Evolutionary conservation across 2,329 filamentous ascomycete genomes (phyloP).

Genomic region (Metarhizium humberi): DNA sequence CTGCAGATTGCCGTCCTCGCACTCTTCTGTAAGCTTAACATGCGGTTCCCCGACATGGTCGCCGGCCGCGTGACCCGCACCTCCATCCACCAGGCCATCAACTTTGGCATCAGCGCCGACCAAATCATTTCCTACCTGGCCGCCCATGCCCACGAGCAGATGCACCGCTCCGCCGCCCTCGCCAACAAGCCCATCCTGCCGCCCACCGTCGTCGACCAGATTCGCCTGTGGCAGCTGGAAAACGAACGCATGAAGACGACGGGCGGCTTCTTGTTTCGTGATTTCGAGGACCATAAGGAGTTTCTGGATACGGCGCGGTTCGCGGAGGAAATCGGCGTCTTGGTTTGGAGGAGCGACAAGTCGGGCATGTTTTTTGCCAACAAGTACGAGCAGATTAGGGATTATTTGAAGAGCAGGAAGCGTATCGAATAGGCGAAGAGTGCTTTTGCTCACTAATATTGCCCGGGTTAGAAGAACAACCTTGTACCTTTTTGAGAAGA

Average conservation of each 20-base stretch:
- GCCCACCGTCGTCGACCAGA: constrained; percentile 94
- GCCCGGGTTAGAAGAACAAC: background rate
- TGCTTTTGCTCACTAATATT: background rate
- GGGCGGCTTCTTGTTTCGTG: constrained; percentile 78
- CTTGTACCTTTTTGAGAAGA: background rate
- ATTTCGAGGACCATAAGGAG: constrained; percentile 65
- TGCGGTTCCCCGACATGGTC: constrained; percentile 90
- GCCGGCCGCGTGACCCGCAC: constrained; percentile 83
- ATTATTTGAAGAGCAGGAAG: constrained; percentile 64
- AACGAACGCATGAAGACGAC: constrained; percentile 86
- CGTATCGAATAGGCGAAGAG: constrained; percentile 27
- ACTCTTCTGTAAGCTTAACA: constrained; percentile 79
- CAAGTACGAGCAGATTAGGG: constrained; percentile 78
- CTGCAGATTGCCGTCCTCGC: constrained; percentile 90
- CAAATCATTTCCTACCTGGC: constrained; percentile 92
- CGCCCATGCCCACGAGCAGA: constrained; percentile 89
- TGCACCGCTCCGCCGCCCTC: constrained; percentile 57
- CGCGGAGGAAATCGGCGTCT: constrained; percentile 81
- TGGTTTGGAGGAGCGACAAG: constrained; percentile 76
- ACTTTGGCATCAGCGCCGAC: constrained; percentile 83
- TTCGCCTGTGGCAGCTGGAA: constrained; percentile 94
- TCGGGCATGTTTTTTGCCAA: constrained; percentile 86
- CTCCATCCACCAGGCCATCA: constrained; percentile 79
- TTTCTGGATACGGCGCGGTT: constrained; percentile 66
- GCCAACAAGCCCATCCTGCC: constrained; percentile 67